Evolutionary conservation across 441 rosid genomes (phyloP).

Genomic region (Daphne laureola): DNA sequence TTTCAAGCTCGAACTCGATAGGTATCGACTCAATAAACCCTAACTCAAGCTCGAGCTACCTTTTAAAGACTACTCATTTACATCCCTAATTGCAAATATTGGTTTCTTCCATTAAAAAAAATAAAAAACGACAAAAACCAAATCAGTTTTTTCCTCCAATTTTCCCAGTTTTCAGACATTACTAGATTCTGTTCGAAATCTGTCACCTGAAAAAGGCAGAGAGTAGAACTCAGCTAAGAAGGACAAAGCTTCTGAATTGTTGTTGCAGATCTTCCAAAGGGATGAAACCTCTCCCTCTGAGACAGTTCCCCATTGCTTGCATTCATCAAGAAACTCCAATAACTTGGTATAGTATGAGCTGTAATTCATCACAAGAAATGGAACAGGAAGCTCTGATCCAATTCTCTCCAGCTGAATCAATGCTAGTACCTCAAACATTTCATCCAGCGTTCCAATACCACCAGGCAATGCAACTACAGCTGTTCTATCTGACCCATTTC

Average conservation of each 20-base stretch:
- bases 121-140: no score
- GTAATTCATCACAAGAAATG: slow-evolving; percentile 83
- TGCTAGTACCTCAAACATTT: slow-evolving; percentile 75
- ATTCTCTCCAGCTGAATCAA: slow-evolving; percentile 75
- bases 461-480: slow-evolving; percentile 82
- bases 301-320: slow-evolving; percentile 70
- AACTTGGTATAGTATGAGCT: slow-evolving; percentile 67
- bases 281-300: slow-evolving; percentile 64
- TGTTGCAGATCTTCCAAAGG: slow-evolving; percentile 69
- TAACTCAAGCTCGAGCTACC: no score
- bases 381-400: slow-evolving; percentile 67
- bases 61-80: no score
- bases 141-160: neutral
- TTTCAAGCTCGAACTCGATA: no score
- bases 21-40: no score
- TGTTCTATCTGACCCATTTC: slow-evolving; percentile 41
- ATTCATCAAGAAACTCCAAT: slow-evolving; percentile 56
- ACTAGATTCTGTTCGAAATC: slow-evolving; percentile 16
- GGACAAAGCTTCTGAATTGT: slow-evolving; percentile 58
- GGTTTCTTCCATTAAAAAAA: no score
- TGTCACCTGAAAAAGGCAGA: slow-evolving; percentile 16
- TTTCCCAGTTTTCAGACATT: slow-evolving; percentile 3
- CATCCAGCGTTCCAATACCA: slow-evolving; percentile 88
- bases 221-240: slow-evolving; percentile 58
- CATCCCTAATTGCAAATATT: no score